Evolutionary conservation across 1,139 yeast genomes (phyloP), one percentile per base, ranked within the genome.

Genomic region (Geotrichum siamense): DNA sequence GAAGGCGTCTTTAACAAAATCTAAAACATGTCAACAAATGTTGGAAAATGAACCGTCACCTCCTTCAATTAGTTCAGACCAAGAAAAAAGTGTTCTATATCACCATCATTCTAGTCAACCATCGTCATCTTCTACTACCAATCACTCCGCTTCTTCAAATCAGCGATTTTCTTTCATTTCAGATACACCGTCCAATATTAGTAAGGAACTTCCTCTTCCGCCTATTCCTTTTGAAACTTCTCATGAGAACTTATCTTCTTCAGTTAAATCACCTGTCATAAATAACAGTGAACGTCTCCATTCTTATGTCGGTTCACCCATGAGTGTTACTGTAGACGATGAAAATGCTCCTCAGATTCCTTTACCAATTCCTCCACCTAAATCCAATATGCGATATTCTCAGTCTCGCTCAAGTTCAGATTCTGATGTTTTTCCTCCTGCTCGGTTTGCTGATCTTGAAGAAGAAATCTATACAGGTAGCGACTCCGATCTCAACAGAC

Each of bases 321-420:
- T 13, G 5, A 19, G 12, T 4, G 12, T n/a, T 2, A n/a, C n/a
- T n/a, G n/a, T n/a, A n/a, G n/a, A 5, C 21, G 26, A 33, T 5
- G 10, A 8, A 10, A 43, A 28, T 22, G 43, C 36, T 20, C 53
- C 53, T 5, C 51, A 50, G 13, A 39, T 51, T 9, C 45, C 51
- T 4, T 43, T 47, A 16, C 52, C 52, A 9, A 49, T 47, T 3
- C 50, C 53, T 1, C 53, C 48, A n/a, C 52, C 50, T 3, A 49
- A 46, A 8, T 29, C 51, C 20, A 44, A 44, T 3, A 22, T 44
- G 15, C 51, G 55, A 46, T 43, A 41, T 29, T 47, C 44, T 17
- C 39, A 38, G 13, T 40, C 48, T 5, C 26, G 43, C 6, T 35
- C 43, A 3, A 30, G 28, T 12, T 26, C 48, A 5, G 25, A 37